A percentile compares a stretch with the other conserved stretches of the same genome.
These are phyloP conservation scores for Fistulinella prunicolor DNA, from an alignment of 768 basidiomycete species.

Conservation along the genomic window DNA sequence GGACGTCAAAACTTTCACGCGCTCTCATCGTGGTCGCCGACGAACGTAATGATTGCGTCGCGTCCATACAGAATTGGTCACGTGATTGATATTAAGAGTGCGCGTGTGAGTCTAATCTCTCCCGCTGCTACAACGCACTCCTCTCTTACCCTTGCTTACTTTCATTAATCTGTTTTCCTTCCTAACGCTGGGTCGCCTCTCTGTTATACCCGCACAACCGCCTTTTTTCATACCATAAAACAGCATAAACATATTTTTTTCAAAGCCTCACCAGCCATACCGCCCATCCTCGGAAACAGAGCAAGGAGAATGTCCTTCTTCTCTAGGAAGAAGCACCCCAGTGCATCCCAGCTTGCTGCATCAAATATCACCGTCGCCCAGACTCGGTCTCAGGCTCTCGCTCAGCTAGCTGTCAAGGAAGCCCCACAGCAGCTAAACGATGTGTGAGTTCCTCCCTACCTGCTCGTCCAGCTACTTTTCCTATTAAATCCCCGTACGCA, in stretches of 20 bases:
- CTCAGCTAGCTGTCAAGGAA: slow-evolving; percentile 46
- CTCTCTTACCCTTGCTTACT: slow-evolving; percentile 1
- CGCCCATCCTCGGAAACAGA: slow-evolving; percentile 60
- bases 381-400: slow-evolving; percentile 66
- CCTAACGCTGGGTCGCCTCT: slow-evolving; percentile 26
- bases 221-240: slow-evolving; percentile 12
- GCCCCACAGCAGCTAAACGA: slow-evolving; percentile 30
- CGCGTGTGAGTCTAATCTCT: slow-evolving; percentile 15
- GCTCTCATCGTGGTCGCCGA: slow-evolving; percentile 17
- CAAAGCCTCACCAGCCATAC: slow-evolving; percentile 50
- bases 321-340: slow-evolving; percentile 79
- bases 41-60: neutral
- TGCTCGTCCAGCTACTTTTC: slow-evolving; percentile 2
- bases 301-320: slow-evolving; percentile 91
- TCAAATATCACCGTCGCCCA: slow-evolving; percentile 56
- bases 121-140: slow-evolving; percentile 18
- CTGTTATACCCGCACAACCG: neutral
- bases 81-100: too few relatives aligned
- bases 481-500: neutral
- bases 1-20: slow-evolving; percentile 14
- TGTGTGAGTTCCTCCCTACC: slow-evolving; percentile 31
- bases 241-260: slow-evolving; percentile 16
- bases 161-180: slow-evolving; percentile 12
- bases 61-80: too few relatives aligned
- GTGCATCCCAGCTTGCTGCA: slow-evolving; percentile 40